phyloP scores from a whole-genome alignment of 371 early-diverging fungal genomes.

The Actinomortierella ambigua region DNA sequence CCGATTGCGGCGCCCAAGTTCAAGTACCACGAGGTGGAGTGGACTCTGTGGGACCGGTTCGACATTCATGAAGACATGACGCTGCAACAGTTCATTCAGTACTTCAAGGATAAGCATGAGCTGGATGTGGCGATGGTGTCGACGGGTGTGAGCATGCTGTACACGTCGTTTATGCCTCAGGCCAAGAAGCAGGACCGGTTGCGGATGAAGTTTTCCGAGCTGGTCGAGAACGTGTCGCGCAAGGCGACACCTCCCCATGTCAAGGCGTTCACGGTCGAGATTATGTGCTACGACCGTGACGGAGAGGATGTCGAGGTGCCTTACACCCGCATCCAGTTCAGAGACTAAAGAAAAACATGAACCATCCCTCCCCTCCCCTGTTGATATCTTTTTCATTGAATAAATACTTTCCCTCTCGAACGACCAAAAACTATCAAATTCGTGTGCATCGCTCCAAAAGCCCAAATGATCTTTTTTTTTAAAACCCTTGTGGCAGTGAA shows the following conservation, averaged over 20 bases:
- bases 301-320: constrained; percentile 92
- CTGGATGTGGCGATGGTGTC: constrained; percentile 96
- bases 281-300: constrained; percentile 87
- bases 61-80: constrained; percentile 89
- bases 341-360: no score
- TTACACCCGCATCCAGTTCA: constrained; percentile 47
- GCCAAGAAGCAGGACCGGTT: constrained; percentile 87
- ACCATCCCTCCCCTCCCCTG: constrained; percentile 2
- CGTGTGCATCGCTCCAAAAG: no score
- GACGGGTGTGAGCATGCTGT: constrained; percentile 93
- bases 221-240: constrained; percentile 85
- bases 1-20: constrained; percentile 90
- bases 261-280: constrained; percentile 81
- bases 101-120: constrained; percentile 83
- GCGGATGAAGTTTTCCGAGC: constrained; percentile 64
- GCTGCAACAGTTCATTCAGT: constrained; percentile 88
- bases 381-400: no score
- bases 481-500: no score
- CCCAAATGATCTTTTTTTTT: neutral
- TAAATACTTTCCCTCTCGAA: no score
- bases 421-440: no score
- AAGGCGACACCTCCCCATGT: constrained; percentile 89
- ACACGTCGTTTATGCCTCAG: constrained; percentile 86
- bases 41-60: constrained; percentile 97
- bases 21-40: constrained; percentile 87